Evolutionary conservation across 495 filamentous ascomycete species (phyloP), one percentile per base, ranked within the genome.

Genomic region (Hapsidospora chrysogenum): DNA sequence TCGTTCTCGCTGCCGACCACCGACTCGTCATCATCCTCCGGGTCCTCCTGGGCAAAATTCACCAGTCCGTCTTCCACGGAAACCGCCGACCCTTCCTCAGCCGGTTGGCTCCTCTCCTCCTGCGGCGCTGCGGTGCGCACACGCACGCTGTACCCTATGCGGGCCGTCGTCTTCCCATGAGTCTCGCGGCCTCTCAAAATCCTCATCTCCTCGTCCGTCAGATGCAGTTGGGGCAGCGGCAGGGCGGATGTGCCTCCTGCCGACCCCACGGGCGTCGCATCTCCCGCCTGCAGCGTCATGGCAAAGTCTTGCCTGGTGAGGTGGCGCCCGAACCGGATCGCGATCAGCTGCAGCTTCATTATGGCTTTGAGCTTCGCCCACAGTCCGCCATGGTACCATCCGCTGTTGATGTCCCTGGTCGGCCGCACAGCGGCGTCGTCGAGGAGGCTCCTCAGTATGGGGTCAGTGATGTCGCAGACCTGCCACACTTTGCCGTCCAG

Each of bases 401-500:
- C 89, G 44, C 80, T 77, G 8, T 55, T 55, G n/a, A 57, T 50
- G 40, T 83, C 71, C 48, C 67, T 78, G 3, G 54, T 55, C 3
- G 44, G 17, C 11, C 64, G 57, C 9, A 72, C 41, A 26, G 55
- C 51, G 14, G 56, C 57, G 13, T 61, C 50, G 3, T 62, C 52
- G 9, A 80, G 58, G 3, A 86, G 47, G 1, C 48, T 30, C 1
- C 56, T 52, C 14, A 86, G 50, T 7, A 86, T 46, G 0, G 85
- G 80, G 46, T 95, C 86, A 0, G 70, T 74, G 38, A 97, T 78
- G 51, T 97, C 89, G 57, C 86, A 92, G 20, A 86, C 65, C 62
- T 95, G 89, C 78, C 83, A 97, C 38, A 85, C 73, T 31, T 85
- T 80, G 2, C 85, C 85, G 47, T 89, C 83, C 4, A 62, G 57